Evolutionary conservation across 352 stramenopile species (phyloP), one percentile per base, ranked within the genome.

Genomic region (Phytophthora megakarya): DNA sequence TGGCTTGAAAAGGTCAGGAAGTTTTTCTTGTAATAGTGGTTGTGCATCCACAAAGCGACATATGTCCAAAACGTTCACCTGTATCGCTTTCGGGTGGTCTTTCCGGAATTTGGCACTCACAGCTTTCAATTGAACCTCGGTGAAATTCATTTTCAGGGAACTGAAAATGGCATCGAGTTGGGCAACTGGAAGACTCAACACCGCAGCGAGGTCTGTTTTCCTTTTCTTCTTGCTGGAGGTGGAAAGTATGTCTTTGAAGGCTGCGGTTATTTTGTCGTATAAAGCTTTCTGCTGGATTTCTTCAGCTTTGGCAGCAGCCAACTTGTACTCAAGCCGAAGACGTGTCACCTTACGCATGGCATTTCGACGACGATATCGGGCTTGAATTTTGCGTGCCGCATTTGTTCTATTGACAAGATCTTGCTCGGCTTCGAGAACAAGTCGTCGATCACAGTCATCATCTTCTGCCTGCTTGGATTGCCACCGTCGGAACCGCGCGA

Each of bases 31-130:
- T 33, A 88, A 52, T 18, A 72, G 11, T 30, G 67, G 61, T 46
- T 77, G 67, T 12, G 49, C 45, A 45, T 89, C 60, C 5, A 78
- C 51, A 35, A 92, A 89, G 7, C 65, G 65, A 32, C 74, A 88
- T 22, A 92, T 32, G 45, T 90, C 80, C 71, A 89, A 70, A n/a
- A 90, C 77, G 22, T 82, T 92, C 16, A 86, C 73, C 25, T 86
- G 70, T 5, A 67, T 69, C 23, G 80, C 30, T 18, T 74, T 83
- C 2, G 73, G 58, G 6, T 83, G 65, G 12, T 76, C 52, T 15
- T 62, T 61, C 23, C 60, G 62, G 61, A 88, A 92, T 21, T 65
- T 72, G 1, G 50, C 28, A 0, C 65, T 58, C 7, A 67, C 71
- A 1, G 25, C 53, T 1, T 68, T 57, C 6, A 80, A 42, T 22